Evolutionary conservation across 306 rosid genomes (phyloP), one percentile per base, ranked within the genome.

Genomic region (Dicorynia guianensis): DNA sequence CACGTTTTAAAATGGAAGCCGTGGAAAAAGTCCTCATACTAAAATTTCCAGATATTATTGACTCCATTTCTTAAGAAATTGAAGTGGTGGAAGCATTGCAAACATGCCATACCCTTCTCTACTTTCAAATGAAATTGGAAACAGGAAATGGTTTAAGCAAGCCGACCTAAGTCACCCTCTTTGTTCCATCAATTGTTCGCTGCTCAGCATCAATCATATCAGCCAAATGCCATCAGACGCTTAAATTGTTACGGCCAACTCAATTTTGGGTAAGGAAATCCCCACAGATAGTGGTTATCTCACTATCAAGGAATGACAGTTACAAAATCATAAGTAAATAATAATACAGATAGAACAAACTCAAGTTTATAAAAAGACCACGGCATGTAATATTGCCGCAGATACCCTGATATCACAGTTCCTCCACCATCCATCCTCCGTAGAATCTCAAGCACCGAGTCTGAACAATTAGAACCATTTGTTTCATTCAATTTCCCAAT

Each of bases 341-440:
- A 47, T 36, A 48, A 36, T 62, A 61, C 67, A 66, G 39, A 49
- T 73, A 59, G 42, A 63, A 48, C 34, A 68, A 43, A 2, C 30
- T 25, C 30, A 25, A 25, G 30, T 25, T 25, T 2, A 2, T 25
- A 25, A 25, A 25, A 25, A 25, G 30, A 25, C 30, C 30, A 25
- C 2, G 77, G 47, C 73, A 70, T 38, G 20, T 11, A 77, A 89
- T 59, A 78, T 70, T 76, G 85, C 81, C 57, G 83, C 82, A 82
- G 40, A 76, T 77, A 80, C 80, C 78, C 79, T 34, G 63, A 17
- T 65, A 69, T 78, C 72, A 69, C 69, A 69, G 47, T 48, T 64
- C 66, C 80, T 62, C 83, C 78, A 62, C 34, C 66, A 68, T 62
- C 48, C 71, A 63, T 48, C 75, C 76, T 60, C 71, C 60, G 34